A percentile compares a stretch with the other conserved stretches of the same genome.
Evolutionary conservation across 2,329 filamentous ascomycete genomes (phyloP).

Genomic region (Beauveria rudraprayagi): DNA sequence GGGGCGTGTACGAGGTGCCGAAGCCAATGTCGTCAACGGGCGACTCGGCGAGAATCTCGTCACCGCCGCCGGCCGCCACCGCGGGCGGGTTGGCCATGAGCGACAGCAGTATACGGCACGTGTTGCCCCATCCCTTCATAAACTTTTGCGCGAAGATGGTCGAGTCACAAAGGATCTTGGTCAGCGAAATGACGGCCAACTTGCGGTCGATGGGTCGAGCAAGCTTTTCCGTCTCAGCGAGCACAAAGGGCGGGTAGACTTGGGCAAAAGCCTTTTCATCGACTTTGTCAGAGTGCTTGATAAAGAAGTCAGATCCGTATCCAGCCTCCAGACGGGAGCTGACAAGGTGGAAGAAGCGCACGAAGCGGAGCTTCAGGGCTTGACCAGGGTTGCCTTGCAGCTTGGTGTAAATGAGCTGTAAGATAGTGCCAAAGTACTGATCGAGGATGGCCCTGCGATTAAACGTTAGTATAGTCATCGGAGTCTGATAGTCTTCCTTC

Average conservation of each 20-base stretch:
- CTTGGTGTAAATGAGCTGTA: conserved; percentile 74
- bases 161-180: conserved; percentile 84
- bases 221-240: conserved; percentile 83
- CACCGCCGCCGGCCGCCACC: conserved; percentile 54
- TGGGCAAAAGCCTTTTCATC: conserved; percentile 74
- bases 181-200: conserved; percentile 83
- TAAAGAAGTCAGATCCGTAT: conserved; percentile 89
- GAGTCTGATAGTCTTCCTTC: not conserved
- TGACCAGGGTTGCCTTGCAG: conserved; percentile 63
- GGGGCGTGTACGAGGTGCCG: conserved; percentile 84
- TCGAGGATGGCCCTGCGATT: conserved; percentile 52
- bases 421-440: conserved; percentile 69
- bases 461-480: conserved; percentile 18
- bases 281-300: conserved; percentile 72
- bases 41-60: conserved; percentile 74
- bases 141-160: conserved; percentile 74
- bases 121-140: conserved; percentile 84
- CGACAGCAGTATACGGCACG: conserved; percentile 81
- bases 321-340: conserved; percentile 70
- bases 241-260: conserved; percentile 79
- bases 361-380: conserved; percentile 77
- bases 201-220: conserved; percentile 85
- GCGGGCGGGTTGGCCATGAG: conserved; percentile 79
- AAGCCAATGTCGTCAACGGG: conserved; percentile 95
- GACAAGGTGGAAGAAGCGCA: conserved; percentile 89